Base-by-base conservation (phyloP, 768 basidiomycete species). In the Kondoa subrosea region DNA sequence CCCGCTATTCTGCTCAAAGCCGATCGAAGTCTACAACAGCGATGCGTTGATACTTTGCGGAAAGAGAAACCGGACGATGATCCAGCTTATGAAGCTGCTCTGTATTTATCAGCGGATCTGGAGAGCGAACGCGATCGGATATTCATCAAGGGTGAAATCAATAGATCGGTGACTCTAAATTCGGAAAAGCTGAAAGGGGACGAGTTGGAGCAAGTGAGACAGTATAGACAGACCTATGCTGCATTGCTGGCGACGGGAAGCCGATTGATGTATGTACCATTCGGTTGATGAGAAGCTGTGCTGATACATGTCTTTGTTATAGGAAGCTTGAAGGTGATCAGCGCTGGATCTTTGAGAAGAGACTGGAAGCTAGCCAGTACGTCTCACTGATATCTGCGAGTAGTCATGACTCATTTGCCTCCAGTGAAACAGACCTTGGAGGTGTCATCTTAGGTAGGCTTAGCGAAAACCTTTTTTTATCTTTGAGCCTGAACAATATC, bases 241-340 rank as follows among this genome's bases (percentile, higher is more conserved):
- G 61, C 61, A 31, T n/a, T 63, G 16, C 61, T 63, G 26, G 61
- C 61, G 3, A 32, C 61, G 4, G 61, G 61, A 17, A 63, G 61
- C n/a, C 27, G 33, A 63, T 29, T 63, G 61, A 27, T 63, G 27
- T 27, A 21, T 8, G 40, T 50, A 8, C 21, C 12, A 8, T 21
- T 50, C 21, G 12, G 12, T 50, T 50, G 8, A 8, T 21, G 40
- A 50, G 40, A 50, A 21, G 40, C 40, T 50, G 40, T 8, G 40
- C 40, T 50, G 40, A 50, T 50, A 21, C 21, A 8, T 8, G 40
- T 8, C 40, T 8, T 50, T 8, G 40, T n/a, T n/a, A n/a, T 21
- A 50, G 40, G 40, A 50, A 32, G 12, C 29, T 63, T 3, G 61
- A 63, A n/a, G 61, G 30, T 16, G 30, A 27, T 15, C 29, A 63